A percentile compares a stretch with the other conserved stretches of the same genome.
Evolutionary conservation across 1,284 basidiomycete genomes (phyloP).

Genomic region (Apiotrichum mycotoxinovorans): DNA sequence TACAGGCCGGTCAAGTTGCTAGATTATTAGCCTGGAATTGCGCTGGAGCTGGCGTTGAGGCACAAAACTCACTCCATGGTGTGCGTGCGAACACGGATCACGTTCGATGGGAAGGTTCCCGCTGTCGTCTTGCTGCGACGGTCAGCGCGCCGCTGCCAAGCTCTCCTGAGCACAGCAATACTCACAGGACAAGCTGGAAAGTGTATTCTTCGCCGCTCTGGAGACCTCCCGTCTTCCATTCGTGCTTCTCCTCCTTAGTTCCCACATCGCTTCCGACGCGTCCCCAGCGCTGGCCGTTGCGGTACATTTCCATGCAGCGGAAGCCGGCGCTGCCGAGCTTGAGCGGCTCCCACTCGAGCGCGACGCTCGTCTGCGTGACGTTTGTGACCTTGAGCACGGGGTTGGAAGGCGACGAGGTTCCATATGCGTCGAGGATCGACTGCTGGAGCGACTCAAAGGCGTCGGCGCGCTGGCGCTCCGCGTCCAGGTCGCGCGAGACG

Average conservation of each 20-base stretch:
- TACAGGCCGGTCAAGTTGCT: constrained; percentile 86
- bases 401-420: constrained; percentile 62
- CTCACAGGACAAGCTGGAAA: constrained; percentile 82
- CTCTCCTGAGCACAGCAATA: background rate
- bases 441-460: constrained; percentile 80
- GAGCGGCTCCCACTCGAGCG: constrained; percentile 85
- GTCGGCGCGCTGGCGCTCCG: constrained; percentile 72
- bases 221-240: constrained; percentile 76
- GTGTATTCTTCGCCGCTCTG: constrained; percentile 82
- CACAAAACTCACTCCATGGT: constrained; percentile 60
- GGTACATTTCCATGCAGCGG: constrained; percentile 82
- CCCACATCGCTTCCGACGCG: constrained; percentile 39
- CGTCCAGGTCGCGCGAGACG: constrained; percentile 74
- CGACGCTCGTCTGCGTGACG: constrained; percentile 89
- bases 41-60: no score
- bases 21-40: background rate
- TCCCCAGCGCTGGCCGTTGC: constrained; percentile 81
- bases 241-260: constrained; percentile 36
- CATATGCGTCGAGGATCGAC: constrained; percentile 71
- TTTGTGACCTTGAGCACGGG: constrained; percentile 74
- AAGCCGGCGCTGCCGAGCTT: constrained; percentile 78
- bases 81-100: constrained; percentile 78
- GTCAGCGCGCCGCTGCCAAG: background rate
- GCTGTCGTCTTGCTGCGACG: constrained; percentile 65
- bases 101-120: constrained; percentile 78